Base-by-base conservation (phyloP, 768 basidiomycete genomes). In the Tricholoma furcatifolium region DNA sequence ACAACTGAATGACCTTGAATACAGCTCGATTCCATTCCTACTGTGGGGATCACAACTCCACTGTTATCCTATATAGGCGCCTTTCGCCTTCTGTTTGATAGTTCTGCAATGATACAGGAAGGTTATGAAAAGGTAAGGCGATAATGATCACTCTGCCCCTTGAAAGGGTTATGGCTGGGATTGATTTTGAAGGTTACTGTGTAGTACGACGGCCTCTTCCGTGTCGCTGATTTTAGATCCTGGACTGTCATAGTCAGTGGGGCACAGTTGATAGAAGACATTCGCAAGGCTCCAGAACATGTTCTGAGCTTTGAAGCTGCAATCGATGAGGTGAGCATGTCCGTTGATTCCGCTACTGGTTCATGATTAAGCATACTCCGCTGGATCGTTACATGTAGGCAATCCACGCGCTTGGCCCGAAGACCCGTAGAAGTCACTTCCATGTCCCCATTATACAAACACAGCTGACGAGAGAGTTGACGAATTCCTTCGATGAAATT, bases 171-270 rank as follows among this genome's bases (percentile, higher is more conserved):
- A 24, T 2, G 9, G 34, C 7, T 31, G 11, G 21, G 15, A 34
- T 12, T n/a, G n/a, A n/a, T n/a, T n/a, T n/a, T n/a, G n/a, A 23
- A 23, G 4, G 5, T 30, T 1, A 2, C 11, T 51, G n/a, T n/a
- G 14, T 14, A 54, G 40, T 49, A 49, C 15, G 20, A 54, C 6
- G 51, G 46, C 2, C 36, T 45, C 20, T 57, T 53, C 32, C 41
- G 53, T 44, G 42, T 54, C 6, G 52, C 56, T 20, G 58, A 41
- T 20, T 35, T 61, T 18, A 41, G 47, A 15, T 61, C 62, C 34
- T 74, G 72, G 72, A 55, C 67, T 4, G 62, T 74, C 18, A 54
- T 74, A 11, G 62, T 67, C 12, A 63, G 59, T 20, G 64, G 69
- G 1, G 54, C 59, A 18, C 41, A 61, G 9, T 40, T 64, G 23